These are phyloP conservation scores for Solanum hybrid DNA, from an alignment of 305 asterid species.

Conservation along the genomic window DNA sequence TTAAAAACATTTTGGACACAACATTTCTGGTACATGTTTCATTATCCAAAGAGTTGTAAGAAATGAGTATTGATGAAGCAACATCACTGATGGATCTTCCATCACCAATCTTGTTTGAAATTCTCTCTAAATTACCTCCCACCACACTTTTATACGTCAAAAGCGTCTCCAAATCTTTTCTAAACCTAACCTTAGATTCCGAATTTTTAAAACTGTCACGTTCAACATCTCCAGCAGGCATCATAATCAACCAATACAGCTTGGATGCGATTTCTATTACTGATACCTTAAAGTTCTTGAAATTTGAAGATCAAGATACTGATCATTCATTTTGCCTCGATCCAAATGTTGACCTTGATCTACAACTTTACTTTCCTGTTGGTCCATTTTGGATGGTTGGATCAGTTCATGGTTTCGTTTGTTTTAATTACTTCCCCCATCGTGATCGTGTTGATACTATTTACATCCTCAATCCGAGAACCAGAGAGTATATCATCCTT, in stretches of 20 bases:
- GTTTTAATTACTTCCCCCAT: slow-evolving; percentile 24
- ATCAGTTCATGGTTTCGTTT: slow-evolving; percentile 39
- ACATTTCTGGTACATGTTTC: neutral
- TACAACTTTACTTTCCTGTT: slow-evolving; percentile 11
- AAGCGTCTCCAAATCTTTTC: slow-evolving; percentile 41
- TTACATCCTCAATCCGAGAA: slow-evolving; percentile 46
- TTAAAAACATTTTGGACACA: neutral
- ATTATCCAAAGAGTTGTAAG: neutral
- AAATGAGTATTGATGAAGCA: neutral
- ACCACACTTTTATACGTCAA: neutral
- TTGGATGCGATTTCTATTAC: neutral
- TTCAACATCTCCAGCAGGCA: slow-evolving; percentile 21
- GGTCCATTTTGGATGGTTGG: slow-evolving; percentile 27
- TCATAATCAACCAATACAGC: slow-evolving; percentile 28
- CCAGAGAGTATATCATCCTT: slow-evolving; percentile 31
- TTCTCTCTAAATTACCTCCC: slow-evolving; percentile 36
- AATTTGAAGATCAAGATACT: slow-evolving; percentile 18
- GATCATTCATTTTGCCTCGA: slow-evolving; percentile 5
- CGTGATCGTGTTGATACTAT: slow-evolving; percentile 15
- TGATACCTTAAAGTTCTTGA: slow-evolving; percentile 19
- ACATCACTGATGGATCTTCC: slow-evolving; percentile 22
- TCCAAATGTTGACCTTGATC: slow-evolving; percentile 15
- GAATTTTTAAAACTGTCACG: slow-evolving; percentile 23
- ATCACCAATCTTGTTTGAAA: slow-evolving; percentile 25
- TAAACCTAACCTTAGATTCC: slow-evolving; percentile 16